phyloP scores from a whole-genome alignment of 768 basidiomycete genomes.

The Phanerochaete sordida region DNA sequence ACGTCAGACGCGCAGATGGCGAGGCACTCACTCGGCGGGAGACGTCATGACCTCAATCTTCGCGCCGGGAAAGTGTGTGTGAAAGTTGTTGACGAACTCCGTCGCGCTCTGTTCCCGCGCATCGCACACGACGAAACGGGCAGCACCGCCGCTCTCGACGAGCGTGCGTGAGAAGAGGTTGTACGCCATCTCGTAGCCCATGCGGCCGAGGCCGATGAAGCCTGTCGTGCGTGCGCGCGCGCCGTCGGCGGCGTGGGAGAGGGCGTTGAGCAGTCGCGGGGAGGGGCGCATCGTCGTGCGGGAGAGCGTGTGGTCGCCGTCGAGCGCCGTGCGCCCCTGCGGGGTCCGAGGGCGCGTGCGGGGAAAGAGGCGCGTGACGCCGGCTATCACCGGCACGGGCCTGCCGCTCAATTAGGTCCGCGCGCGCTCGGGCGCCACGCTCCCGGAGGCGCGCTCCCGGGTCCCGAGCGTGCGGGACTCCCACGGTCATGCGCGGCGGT shows the following conservation, averaged over 20 bases:
- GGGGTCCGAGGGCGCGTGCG: not conserved
- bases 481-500: not conserved
- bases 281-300: conserved; percentile 49
- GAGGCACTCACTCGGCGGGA: conserved; percentile 66
- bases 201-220: conserved; percentile 86
- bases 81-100: conserved; percentile 55
- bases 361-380: no score
- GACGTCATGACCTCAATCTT: conserved; percentile 54
- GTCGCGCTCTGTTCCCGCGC: conserved; percentile 56
- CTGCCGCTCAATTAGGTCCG: not conserved
- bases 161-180: conserved; percentile 80
- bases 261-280: conserved; percentile 31
- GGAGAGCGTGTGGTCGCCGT: not conserved
- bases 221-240: conserved; percentile 21
- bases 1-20: not conserved
- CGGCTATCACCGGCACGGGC: not conserved
- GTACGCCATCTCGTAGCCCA: conserved; percentile 85
- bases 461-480: not conserved
- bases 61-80: conserved; percentile 53
- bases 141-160: conserved; percentile 38
- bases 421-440: not conserved
- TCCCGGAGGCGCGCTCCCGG: not conserved
- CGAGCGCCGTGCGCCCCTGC: not conserved
- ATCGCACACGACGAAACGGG: conserved; percentile 77
- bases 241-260: conserved; percentile 1